Percentiles rank a stretch among this genome's conserved stretches.
phyloP scores from a whole-genome alignment of 192 early-diverging fungal species.

The Backusella macrospora region DNA sequence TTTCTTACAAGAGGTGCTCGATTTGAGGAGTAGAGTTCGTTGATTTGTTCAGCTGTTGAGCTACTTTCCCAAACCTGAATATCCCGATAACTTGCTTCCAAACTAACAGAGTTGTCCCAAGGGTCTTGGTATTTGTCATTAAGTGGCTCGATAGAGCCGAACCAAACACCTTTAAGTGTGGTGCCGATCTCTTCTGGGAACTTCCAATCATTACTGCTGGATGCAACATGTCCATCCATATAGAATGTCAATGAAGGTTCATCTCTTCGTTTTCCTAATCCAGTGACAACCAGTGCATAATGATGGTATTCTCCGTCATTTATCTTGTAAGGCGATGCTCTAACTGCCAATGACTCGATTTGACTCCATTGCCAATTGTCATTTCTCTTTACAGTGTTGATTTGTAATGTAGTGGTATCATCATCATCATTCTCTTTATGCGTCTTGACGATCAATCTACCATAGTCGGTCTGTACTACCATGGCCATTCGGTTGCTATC shows the following conservation, averaged over 20 bases:
- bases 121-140: constrained; percentile 32
- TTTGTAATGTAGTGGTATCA: not conserved
- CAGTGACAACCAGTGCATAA: constrained; percentile 25
- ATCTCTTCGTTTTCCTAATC: not conserved
- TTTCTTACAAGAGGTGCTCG: not conserved
- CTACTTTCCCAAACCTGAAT: constrained; percentile 34
- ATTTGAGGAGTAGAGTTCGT: not conserved
- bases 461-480: constrained; percentile 38
- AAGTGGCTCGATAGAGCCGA: constrained; percentile 39
- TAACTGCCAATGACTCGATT: not conserved
- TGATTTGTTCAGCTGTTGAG: not conserved
- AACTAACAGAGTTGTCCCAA: constrained; percentile 34
- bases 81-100: constrained; percentile 30
- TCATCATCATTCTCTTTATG: not conserved
- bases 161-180: constrained; percentile 35
- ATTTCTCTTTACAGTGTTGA: not conserved
- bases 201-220: constrained; percentile 25
- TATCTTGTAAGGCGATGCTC: constrained; percentile 1
- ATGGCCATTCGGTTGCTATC: constrained; percentile 27
- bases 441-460: constrained; percentile 25
- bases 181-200: constrained; percentile 20
- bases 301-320: constrained; percentile 28
- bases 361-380: constrained; percentile 1
- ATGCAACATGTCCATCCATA: constrained; percentile 38
- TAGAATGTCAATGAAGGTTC: constrained; percentile 26